phyloP scores from a whole-genome alignment of 495 filamentous ascomycete species.

The Astrothelium macrocarpum region DNA sequence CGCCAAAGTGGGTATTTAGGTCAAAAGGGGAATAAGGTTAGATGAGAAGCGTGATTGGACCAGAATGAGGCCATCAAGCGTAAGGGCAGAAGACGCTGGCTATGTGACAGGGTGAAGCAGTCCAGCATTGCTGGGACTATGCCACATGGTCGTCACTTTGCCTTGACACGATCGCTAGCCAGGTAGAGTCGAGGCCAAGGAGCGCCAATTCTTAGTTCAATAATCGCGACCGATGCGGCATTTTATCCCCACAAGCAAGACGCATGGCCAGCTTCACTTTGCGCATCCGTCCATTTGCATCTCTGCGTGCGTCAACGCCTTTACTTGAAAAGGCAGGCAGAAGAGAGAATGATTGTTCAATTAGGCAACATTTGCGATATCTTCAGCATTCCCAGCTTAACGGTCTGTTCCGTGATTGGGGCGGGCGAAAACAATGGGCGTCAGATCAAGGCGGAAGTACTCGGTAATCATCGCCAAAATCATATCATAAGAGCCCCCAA shows the following conservation, averaged over 20 bases:
- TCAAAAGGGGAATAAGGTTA: not conserved
- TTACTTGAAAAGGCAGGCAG: not conserved
- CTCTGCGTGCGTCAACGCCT: not conserved
- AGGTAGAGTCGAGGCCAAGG: not conserved
- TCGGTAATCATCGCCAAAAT: no score
- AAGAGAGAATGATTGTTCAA: not conserved
- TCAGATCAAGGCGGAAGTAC: no score
- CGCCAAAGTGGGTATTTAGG: constrained; percentile 5
- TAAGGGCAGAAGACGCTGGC: not conserved
- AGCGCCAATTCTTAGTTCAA: not conserved
- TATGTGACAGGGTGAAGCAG: not conserved
- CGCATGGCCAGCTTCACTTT: not conserved
- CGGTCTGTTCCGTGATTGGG: no score
- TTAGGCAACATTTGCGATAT: not conserved
- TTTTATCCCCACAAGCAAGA: not conserved
- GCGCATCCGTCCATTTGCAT: not conserved
- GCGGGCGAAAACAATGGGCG: no score
- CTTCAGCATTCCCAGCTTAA: not conserved
- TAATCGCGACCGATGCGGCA: not conserved
- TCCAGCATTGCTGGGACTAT: no score
- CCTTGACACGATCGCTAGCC: no score
- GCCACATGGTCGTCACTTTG: no score
- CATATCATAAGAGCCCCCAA: not conserved
- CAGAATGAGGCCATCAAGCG: not conserved
- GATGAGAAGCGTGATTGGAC: not conserved